Conservation (phyloP, 2,329 filamentous ascomycete genomes). For the Colletotrichum limetticola region DNA sequence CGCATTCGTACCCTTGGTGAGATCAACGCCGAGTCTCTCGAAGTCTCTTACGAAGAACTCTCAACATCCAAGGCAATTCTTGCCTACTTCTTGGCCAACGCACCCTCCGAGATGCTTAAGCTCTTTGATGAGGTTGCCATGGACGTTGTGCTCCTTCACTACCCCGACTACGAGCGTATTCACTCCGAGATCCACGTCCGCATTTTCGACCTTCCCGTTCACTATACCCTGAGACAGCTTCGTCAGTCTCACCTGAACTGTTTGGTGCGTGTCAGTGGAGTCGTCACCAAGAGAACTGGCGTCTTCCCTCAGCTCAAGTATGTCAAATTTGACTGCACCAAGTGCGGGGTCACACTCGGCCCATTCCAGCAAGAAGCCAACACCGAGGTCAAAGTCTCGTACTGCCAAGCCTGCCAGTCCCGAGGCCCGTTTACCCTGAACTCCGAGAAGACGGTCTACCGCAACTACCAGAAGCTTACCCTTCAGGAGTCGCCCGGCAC, state of each 20-base stretch:
- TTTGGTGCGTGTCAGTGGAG: constrained; percentile 91
- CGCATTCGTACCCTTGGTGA: constrained; percentile 96
- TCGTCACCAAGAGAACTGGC: constrained; percentile 92
- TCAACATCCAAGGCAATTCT: constrained; percentile 91
- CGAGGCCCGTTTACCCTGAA: constrained; percentile 95
- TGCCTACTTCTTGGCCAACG: constrained; percentile 95
- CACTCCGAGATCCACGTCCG: constrained; percentile 98
- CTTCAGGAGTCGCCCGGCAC: constrained; percentile 97
- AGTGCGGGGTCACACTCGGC: constrained; percentile 90
- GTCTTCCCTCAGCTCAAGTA: constrained; percentile 99
- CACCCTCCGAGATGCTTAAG: constrained; percentile 93
- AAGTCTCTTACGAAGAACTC: constrained; percentile 95
- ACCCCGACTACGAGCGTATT: constrained; percentile 97
- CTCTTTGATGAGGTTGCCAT: constrained; percentile 97
- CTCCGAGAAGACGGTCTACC: constrained; percentile 97
- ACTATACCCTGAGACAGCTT: constrained; percentile 94
- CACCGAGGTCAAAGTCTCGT: constrained; percentile 94
- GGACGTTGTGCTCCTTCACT: constrained; percentile 95
- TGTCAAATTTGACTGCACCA: constrained; percentile 96
- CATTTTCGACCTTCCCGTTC: constrained; percentile 92
- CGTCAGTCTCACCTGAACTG: constrained; percentile 97
- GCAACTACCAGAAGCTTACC: constrained; percentile 98
- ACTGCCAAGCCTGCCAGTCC: constrained; percentile 96
- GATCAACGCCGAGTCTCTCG: constrained; percentile 93
- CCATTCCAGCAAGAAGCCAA: constrained; percentile 98